phyloP scores from a whole-genome alignment of 192 early-diverging fungal species.

The Chytriomyces sp. region DNA sequence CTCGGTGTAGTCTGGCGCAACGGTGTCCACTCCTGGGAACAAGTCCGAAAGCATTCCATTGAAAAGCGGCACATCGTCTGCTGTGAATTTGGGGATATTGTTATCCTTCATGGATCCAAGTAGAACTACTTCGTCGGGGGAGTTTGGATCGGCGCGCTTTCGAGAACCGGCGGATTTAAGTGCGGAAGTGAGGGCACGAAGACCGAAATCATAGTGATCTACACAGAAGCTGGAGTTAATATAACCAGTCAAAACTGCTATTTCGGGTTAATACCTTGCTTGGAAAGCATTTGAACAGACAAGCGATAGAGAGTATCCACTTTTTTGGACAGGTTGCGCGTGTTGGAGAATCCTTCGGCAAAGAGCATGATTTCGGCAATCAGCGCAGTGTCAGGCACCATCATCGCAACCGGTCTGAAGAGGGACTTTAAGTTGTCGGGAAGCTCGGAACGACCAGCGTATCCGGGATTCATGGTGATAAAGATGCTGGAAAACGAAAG shows the following conservation, averaged over 20 bases:
- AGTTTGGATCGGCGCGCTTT: constrained; percentile 53
- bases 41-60: constrained; percentile 62
- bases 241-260: too few species aligned
- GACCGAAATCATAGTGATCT: constrained; percentile 67
- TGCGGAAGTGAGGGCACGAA: constrained; percentile 59
- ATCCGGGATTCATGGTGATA: constrained; percentile 68
- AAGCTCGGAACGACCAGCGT: constrained; percentile 62
- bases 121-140: constrained; percentile 60
- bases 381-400: constrained; percentile 65
- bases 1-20: constrained; percentile 54
- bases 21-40: constrained; percentile 61
- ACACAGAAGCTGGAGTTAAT: too few species aligned
- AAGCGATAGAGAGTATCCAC: constrained; percentile 66
- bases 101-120: constrained; percentile 60
- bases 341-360: constrained; percentile 67
- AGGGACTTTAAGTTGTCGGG: constrained; percentile 65
- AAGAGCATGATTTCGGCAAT: constrained; percentile 73
- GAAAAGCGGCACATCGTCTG: constrained; percentile 67
- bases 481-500: constrained; percentile 41
- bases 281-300: constrained; percentile 64
- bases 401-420: constrained; percentile 68
- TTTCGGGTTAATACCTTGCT: constrained; percentile 38
- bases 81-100: constrained; percentile 65
- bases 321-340: constrained; percentile 58
- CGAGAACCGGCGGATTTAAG: constrained; percentile 54